Conservation (phyloP, 768 basidiomycete species). For the Serendipita indica region DNA sequence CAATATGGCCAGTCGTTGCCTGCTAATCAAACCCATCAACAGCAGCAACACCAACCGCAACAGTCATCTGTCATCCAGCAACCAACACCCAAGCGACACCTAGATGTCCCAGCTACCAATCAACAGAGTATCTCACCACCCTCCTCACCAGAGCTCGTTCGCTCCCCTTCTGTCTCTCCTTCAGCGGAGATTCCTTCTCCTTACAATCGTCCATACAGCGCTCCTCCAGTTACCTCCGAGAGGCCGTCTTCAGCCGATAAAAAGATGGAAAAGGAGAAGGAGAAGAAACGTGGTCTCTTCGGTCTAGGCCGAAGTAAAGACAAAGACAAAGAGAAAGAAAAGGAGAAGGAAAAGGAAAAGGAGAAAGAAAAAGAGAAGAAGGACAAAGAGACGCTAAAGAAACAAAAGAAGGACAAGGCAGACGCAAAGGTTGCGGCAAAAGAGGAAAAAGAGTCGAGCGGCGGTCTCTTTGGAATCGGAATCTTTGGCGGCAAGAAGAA, state of each 20-base stretch:
- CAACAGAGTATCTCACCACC: slow-evolving; percentile 15
- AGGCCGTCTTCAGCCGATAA: slow-evolving; percentile 26
- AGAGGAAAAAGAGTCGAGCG: slow-evolving; percentile 41
- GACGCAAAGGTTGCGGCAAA: slow-evolving; percentile 9
- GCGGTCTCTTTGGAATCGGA: slow-evolving; percentile 81
- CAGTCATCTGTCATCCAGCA: slow-evolving; percentile 39
- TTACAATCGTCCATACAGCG: slow-evolving; percentile 19
- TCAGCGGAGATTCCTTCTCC: slow-evolving; percentile 17
- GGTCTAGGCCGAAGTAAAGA: slow-evolving; percentile 51
- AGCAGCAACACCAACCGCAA: neutral
- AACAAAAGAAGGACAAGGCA: slow-evolving; percentile 36
- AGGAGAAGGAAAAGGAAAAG: slow-evolving; percentile 18
- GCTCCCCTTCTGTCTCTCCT: slow-evolving; percentile 18
- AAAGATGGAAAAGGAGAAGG: slow-evolving; percentile 48
- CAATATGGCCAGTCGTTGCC: neutral
- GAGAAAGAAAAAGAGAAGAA: slow-evolving; percentile 38
- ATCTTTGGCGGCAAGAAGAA: slow-evolving; percentile 82
- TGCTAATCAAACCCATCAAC: neutral
- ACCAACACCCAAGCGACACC: slow-evolving; percentile 46
- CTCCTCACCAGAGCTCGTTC: slow-evolving; percentile 11
- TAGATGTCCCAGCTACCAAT: slow-evolving; percentile 27
- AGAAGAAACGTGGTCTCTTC: slow-evolving; percentile 38
- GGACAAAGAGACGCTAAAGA: slow-evolving; percentile 18
- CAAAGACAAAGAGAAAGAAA: slow-evolving; percentile 33
- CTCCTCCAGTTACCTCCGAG: slow-evolving; percentile 19